Evolutionary conservation across 1,284 basidiomycete genomes (phyloP), one percentile per base, ranked within the genome.

Genomic region (Ganoderma meredithae): DNA sequence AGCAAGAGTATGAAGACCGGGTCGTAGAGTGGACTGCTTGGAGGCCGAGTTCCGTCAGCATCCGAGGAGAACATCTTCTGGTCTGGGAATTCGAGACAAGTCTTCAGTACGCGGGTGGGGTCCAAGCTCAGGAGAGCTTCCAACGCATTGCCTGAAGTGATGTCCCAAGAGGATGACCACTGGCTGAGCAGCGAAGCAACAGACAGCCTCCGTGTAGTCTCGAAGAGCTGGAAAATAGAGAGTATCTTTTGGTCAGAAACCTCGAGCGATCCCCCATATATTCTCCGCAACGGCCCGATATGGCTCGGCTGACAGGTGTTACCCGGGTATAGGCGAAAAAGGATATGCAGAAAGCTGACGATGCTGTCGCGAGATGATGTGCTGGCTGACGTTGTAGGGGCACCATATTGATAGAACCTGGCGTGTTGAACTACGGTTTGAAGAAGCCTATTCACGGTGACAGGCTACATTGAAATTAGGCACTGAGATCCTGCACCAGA

Each of bases 251-350:
- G 84, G 76, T 98, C 96, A 0, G 89, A 75, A 0, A 69, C 66
- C 0, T 88, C 86, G 40, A 93, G 78, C 0, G 92, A 92, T 1
- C 93, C 96, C 4, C 86, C 81, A 77, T 98, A 98, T 1, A 96
- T 80, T 8, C 80, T 81, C 40, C 93, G 79, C 36, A 97, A 82
- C 1, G 94, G 93, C 64, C 93, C 89, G 61, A 97, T 80, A 72
- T 96, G 93, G 10, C 89, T 90, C 9, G 91, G 85, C 76, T 96
- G 95, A 74, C 94, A 95, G 1, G 95, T 91, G 73, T 94, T 94
- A 22, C 84, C 81, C 0, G 95, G 92, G 74, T 95, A 90, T 15
- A 90, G 84, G 65, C 86, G 78, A 82, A 96, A 97, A 3, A 97
- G 83, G 1, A 80, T 79, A 64, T 89, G 84, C 1, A 96, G 79